Evolutionary conservation across 306 rosid species (phyloP).

Genomic region (Trifolium fragiferum): DNA sequence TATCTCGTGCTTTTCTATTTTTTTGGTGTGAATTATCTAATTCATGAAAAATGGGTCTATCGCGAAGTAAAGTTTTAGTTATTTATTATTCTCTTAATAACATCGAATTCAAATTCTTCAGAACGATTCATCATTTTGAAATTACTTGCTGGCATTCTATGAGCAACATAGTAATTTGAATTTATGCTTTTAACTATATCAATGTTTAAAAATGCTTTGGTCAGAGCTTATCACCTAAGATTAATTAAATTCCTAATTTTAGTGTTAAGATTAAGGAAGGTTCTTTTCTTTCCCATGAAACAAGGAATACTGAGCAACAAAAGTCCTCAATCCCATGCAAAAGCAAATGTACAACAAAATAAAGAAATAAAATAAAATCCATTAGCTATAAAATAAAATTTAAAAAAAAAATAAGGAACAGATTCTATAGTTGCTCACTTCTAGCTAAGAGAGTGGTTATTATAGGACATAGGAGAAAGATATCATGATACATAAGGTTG

Average conservation of each 20-base stretch:
- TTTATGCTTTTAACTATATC: conserved; percentile 6
- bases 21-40: too few species aligned
- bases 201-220: conserved; percentile 38
- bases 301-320: conserved; percentile 39
- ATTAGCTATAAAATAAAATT: conserved; percentile 35
- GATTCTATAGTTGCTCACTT: conserved; percentile 54
- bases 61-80: too few species aligned
- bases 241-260: conserved; percentile 21
- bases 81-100: too few species aligned
- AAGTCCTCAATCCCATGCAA: conserved; percentile 43
- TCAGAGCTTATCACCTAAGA: conserved; percentile 9
- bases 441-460: conserved; percentile 68
- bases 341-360: conserved; percentile 39
- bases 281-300: conserved; percentile 46
- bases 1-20: background rate
- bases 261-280: conserved; percentile 43
- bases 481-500: conserved; percentile 46
- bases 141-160: conserved; percentile 40
- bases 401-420: conserved; percentile 38
- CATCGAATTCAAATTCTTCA: too few species aligned
- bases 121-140: background rate
- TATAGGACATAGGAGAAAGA: conserved; percentile 47
- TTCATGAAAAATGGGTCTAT: too few species aligned
- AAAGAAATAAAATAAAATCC: conserved; percentile 32
- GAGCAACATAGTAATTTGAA: conserved; percentile 40